phyloP scores from a whole-genome alignment of 2,329 filamentous ascomycete genomes.

The Neopestalotiopsis sp. region DNA sequence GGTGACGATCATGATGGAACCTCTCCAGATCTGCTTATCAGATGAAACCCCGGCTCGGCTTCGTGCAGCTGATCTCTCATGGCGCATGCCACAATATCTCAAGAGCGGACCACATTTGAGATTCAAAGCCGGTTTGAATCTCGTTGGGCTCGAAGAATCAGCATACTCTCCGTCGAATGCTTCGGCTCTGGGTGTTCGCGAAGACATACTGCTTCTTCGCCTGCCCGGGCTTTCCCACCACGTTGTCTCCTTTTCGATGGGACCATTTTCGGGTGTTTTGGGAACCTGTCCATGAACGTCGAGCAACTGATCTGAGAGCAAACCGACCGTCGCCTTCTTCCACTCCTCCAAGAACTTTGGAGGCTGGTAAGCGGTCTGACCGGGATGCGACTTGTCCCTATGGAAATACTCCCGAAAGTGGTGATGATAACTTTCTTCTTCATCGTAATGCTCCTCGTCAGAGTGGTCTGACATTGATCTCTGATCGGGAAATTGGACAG shows the following conservation, averaged over 20 bases:
- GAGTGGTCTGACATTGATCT: slow-evolving; percentile 26
- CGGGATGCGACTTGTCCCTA: slow-evolving; percentile 45
- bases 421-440: slow-evolving; percentile 26
- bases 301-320: slow-evolving; percentile 62
- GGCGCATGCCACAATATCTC: slow-evolving; percentile 84
- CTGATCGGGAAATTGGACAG: slow-evolving; percentile 38
- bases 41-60: slow-evolving; percentile 39
- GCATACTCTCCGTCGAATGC: slow-evolving; percentile 73
- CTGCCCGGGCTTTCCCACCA: slow-evolving; percentile 77
- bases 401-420: slow-evolving; percentile 35
- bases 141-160: slow-evolving; percentile 66
- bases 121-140: slow-evolving; percentile 83
- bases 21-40: slow-evolving; percentile 86
- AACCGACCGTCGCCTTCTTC: slow-evolving; percentile 70
- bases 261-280: slow-evolving; percentile 27
- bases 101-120: slow-evolving; percentile 90
- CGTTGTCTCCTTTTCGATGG: slow-evolving; percentile 58
- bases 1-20: slow-evolving; percentile 95
- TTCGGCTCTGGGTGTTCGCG: slow-evolving; percentile 61
- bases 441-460: slow-evolving; percentile 30
- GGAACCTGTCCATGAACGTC: slow-evolving; percentile 55
- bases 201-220: slow-evolving; percentile 51
- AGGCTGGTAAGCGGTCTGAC: slow-evolving; percentile 63
- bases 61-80: slow-evolving; percentile 56
- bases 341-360: slow-evolving; percentile 73